A percentile compares a stretch with the other conserved stretches of the same genome.
phyloP scores from a whole-genome alignment of 1,284 basidiomycete genomes.

The Cystobasidiaceae sp. region DNA sequence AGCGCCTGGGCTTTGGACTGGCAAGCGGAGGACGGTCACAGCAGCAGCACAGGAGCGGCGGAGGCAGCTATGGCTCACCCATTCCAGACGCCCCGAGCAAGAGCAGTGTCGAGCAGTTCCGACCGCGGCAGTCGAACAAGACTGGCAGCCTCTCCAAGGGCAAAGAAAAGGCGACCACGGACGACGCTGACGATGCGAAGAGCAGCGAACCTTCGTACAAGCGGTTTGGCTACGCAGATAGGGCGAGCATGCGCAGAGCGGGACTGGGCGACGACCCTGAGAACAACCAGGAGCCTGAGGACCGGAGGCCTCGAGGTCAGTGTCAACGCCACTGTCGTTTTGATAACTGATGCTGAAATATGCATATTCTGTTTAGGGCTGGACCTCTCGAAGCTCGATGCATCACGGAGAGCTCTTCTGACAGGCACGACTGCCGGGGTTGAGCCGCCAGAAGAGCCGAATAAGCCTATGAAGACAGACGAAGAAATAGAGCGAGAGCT shows the following conservation, averaged over 20 bases:
- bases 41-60: neutral
- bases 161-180: conserved; percentile 3
- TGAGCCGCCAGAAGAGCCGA: neutral
- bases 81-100: neutral
- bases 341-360: neutral
- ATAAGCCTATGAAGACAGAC: conserved; percentile 13
- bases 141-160: neutral
- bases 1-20: neutral
- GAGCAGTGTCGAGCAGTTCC: conserved; percentile 21
- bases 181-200: conserved; percentile 9
- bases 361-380: conserved; percentile 5
- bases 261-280: conserved; percentile 7
- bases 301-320: conserved; percentile 16
- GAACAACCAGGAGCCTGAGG: neutral
- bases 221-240: conserved; percentile 25
- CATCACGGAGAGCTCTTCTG: conserved; percentile 2
- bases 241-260: conserved; percentile 27
- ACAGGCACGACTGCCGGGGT: neutral
- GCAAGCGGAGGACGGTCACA: neutral
- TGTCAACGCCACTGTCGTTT: neutral
- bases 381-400: conserved; percentile 18
- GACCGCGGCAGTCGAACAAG: neutral
- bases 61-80: neutral
- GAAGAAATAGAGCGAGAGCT: conserved; percentile 27
- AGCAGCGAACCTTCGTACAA: neutral